Percentiles rank a stretch among this genome's conserved stretches.
These are phyloP conservation scores for Zygosaccharomyces pseudorouxii DNA, from an alignment of 805 yeast genomes.

Conservation along the genomic window DNA sequence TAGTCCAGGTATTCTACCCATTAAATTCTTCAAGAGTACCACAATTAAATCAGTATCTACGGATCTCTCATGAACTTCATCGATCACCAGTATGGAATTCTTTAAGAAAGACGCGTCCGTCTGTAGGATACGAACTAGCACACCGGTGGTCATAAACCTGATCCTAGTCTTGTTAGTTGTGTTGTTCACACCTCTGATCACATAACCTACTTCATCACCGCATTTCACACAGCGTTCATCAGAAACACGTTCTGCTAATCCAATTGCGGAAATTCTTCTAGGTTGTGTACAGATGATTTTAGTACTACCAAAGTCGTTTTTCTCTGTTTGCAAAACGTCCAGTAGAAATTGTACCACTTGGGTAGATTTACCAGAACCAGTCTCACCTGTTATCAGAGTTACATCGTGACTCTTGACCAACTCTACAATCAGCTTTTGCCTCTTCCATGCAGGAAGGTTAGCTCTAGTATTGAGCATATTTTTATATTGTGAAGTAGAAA, in stretches of 20 bases:
- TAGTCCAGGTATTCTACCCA: conserved; percentile 44
- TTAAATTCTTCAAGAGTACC: conserved; percentile 63
- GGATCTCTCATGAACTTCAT: conserved; percentile 96
- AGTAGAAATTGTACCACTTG: conserved; percentile 87
- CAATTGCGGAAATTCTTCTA: conserved; percentile 90
- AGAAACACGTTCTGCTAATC: conserved; percentile 87
- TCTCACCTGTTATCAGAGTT: conserved; percentile 87
- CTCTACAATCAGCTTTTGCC: conserved; percentile 50
- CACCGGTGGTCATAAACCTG: conserved; percentile 92
- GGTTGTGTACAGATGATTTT: conserved; percentile 89
- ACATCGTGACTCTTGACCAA: conserved; percentile 57
- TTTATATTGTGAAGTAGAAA: conserved; percentile 35
- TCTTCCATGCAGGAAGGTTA: conserved; percentile 80
- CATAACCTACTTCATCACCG: conserved; percentile 74
- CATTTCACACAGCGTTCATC: conserved; percentile 57
- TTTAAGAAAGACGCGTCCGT: conserved; percentile 41
- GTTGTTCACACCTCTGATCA: conserved; percentile 85
- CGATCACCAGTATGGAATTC: conserved; percentile 67
- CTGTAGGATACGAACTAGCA: conserved; percentile 79
- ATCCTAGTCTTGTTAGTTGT: conserved; percentile 58
- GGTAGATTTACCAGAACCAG: conserved; percentile 96
- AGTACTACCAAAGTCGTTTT: conserved; percentile 44
- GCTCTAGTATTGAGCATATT: conserved; percentile 45
- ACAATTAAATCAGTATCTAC: conserved; percentile 83
- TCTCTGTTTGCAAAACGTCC: conserved; percentile 52